A percentile compares a stretch with the other conserved stretches of the same genome.
Evolutionary conservation across 2,329 filamentous ascomycete genomes (phyloP).

Genomic region (Neofusicoccum kwambonambiense): DNA sequence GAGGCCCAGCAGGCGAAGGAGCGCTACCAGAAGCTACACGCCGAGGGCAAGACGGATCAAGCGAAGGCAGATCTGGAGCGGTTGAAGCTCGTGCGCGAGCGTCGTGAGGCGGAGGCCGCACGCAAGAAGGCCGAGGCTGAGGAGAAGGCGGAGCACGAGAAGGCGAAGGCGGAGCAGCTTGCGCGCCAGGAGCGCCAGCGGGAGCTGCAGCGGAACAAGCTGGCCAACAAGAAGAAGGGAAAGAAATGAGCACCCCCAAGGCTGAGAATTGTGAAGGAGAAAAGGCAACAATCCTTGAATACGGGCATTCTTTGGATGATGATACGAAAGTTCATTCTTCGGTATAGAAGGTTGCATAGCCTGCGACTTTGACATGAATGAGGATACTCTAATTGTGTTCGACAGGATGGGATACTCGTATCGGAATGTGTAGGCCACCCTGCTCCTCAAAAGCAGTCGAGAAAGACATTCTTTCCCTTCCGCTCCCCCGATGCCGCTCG

Average conservation of each 20-base stretch:
- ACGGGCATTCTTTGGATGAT: conserved; percentile 5
- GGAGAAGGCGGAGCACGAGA: conserved; percentile 56
- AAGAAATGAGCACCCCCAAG: conserved; percentile 5
- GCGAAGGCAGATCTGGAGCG: conserved; percentile 85
- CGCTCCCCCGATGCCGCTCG: background rate
- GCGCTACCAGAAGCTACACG: conserved; percentile 86
- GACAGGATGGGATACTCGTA: background rate
- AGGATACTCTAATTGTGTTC: background rate
- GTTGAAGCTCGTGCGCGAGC: conserved; percentile 77
- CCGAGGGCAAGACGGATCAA: conserved; percentile 95
- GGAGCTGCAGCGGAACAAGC: conserved; percentile 48
- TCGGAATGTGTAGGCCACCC: background rate
- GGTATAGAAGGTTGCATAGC: conserved; percentile 13
- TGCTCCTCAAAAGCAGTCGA: background rate
- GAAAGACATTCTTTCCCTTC: background rate
- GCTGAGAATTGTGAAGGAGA: background rate
- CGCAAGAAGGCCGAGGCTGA: conserved; percentile 69
- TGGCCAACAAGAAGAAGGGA: conserved; percentile 25
- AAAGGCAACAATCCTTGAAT: background rate
- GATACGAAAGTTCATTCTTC: background rate
- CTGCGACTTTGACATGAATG: conserved; percentile 6
- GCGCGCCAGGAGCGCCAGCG: conserved; percentile 49
- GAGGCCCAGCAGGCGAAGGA: conserved; percentile 88
- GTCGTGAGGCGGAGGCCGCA: conserved; percentile 78
- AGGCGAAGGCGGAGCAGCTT: conserved; percentile 51